A percentile compares a stretch with the other conserved stretches of the same genome.
Evolutionary conservation across 2,329 filamentous ascomycete species (phyloP).

Genomic region (Trichoderma breve): DNA sequence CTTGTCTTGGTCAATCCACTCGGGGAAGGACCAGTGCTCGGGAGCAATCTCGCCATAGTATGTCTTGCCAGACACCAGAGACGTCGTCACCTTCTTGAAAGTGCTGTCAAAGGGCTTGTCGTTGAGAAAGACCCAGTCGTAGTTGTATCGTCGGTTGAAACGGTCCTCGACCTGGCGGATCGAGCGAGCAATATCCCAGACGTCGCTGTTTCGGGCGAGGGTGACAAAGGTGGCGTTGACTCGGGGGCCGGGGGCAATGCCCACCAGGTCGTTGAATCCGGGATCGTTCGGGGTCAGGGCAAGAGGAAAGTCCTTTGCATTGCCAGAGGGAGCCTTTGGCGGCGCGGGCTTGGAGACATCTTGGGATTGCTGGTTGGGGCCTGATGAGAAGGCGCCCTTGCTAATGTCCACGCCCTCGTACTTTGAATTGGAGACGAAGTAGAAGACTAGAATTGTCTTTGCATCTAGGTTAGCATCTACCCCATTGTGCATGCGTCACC

Average conservation of each 20-base stretch:
- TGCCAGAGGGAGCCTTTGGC: constrained; percentile 25
- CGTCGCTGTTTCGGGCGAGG: constrained; percentile 84
- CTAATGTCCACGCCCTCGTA: constrained; percentile 40
- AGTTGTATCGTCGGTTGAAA: constrained; percentile 95
- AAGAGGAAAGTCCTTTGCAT: constrained; percentile 44
- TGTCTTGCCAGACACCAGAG: constrained; percentile 88
- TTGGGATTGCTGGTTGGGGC: constrained; percentile 11
- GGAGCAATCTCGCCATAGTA: constrained; percentile 84
- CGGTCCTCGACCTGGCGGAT: constrained; percentile 97
- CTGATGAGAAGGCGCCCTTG: neutral
- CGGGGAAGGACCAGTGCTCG: constrained; percentile 97
- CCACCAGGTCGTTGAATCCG: constrained; percentile 52
- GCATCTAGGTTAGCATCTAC: constrained; percentile 21
- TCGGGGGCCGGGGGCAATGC: constrained; percentile 63
- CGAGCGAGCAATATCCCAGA: constrained; percentile 95
- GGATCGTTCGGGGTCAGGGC: constrained; percentile 51
- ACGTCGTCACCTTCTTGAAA: constrained; percentile 88
- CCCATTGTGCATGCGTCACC: neutral
- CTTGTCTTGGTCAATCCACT: constrained; percentile 93
- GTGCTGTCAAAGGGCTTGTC: constrained; percentile 89
- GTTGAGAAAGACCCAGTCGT: constrained; percentile 99
- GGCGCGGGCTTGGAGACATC: constrained; percentile 23
- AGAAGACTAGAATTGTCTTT: constrained; percentile 69
- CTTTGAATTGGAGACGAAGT: constrained; percentile 69
- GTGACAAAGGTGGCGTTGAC: constrained; percentile 99